Base-by-base conservation (phyloP, 306 rosid genomes). In the Benincasa hispida region DNA sequence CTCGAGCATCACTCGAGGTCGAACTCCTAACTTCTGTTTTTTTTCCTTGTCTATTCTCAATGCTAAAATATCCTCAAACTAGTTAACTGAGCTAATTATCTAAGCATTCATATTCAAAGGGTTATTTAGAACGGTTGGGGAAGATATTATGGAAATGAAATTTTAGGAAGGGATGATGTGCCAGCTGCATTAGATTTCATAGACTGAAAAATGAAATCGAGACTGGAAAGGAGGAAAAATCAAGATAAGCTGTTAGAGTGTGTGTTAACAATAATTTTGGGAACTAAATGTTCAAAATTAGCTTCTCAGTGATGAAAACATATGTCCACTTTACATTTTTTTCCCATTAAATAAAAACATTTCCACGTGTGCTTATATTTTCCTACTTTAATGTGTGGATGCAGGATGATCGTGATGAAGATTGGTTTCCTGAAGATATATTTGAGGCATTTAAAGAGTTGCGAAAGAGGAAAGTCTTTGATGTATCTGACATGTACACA, bases 401-500 rank as follows among this genome's bases (percentile, higher is more conserved):
- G 82, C 90, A 94, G 98, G 83, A 88, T 35, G 98, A 94, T 80
- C 89, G 72, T 34, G 96, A 94, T 8, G 98, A 91, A 14, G 98
- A 94, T 84, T 94, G 98, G 98, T 91, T 94, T 82, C 95, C 98
- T 60, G 83, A 79, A 78, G 97, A 94, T 80, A 67, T 87, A 27
- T 87, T 79, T 66, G 98, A 91, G 86, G 98, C 98, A 79, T 94
- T 94, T 80, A 84, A 90, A 83, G 98, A 94, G 86, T 45, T 94
- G 87, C 90, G 97, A 81, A 79, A 89, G 53, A 89, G 97, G 79
- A 86, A 81, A 81, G 79, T 90, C 62, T 91, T 94, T 87, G 93
- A 94, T 87, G 97, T 84, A 63, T 85, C 92, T 35, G 98, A 94
- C 85, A 91, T 94, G 98, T 91, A 91, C 80, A 91, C 98, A 69